A percentile compares a stretch with the other conserved stretches of the same genome.
phyloP scores from a whole-genome alignment of 1,139 yeast genomes.

The Sugiyamaella japonica region DNA sequence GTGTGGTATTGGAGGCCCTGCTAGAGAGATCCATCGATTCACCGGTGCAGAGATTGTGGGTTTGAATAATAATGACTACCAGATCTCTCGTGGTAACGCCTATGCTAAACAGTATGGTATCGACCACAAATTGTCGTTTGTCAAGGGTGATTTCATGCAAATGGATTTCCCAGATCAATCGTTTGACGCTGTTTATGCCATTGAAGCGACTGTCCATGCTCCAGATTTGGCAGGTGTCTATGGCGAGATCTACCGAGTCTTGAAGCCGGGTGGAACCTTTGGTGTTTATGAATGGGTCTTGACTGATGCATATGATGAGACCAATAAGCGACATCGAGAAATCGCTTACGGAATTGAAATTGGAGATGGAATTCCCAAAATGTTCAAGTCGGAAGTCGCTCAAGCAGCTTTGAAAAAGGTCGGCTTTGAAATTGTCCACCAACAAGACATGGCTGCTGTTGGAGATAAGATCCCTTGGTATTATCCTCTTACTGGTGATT shows the following conservation, averaged over 20 bases:
- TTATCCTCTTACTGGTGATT: slow-evolving; percentile 93
- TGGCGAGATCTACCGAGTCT: slow-evolving; percentile 88
- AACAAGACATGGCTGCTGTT: slow-evolving; percentile 78
- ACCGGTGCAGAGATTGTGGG: slow-evolving; percentile 88
- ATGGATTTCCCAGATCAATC: slow-evolving; percentile 91
- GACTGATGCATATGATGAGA: slow-evolving; percentile 91
- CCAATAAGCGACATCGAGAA: slow-evolving; percentile 85
- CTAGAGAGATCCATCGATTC: slow-evolving; percentile 91
- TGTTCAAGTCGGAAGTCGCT: slow-evolving; percentile 85
- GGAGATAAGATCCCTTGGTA: slow-evolving; percentile 95
- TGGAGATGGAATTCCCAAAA: slow-evolving; percentile 98
- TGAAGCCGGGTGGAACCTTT: slow-evolving; percentile 96
- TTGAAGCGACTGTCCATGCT: slow-evolving; percentile 98
- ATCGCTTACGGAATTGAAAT: slow-evolving; percentile 96
- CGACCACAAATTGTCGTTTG: slow-evolving; percentile 74
- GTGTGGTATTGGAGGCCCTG: slow-evolving; percentile 99
- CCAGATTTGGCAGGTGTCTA: slow-evolving; percentile 96
- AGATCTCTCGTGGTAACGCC: slow-evolving; percentile 85
- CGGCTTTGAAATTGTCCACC: slow-evolving; percentile 79
- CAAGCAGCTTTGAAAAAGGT: slow-evolving; percentile 80
- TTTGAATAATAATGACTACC: slow-evolving; percentile 92
- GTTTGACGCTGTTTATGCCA: slow-evolving; percentile 96
- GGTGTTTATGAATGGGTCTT: slow-evolving; percentile 99
- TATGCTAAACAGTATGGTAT: slow-evolving; percentile 69
- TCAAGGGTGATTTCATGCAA: slow-evolving; percentile 98